Conservation (phyloP, 805 yeast species). For the Starmera dryadoides region DNA sequence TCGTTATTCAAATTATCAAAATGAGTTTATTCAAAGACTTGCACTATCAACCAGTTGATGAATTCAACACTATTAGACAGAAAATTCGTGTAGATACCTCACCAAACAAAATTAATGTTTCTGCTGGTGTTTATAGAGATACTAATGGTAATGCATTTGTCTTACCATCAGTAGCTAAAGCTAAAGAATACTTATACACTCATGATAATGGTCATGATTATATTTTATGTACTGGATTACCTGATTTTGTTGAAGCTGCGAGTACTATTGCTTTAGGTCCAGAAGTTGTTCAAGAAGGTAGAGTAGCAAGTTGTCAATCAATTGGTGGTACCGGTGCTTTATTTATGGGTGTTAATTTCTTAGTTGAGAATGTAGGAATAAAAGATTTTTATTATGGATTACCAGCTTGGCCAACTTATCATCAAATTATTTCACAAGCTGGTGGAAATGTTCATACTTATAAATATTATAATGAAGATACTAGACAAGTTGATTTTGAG, state of each 20-base stretch:
- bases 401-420: conserved; percentile 2
- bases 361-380: conserved; percentile 17
- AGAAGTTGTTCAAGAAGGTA: conserved; percentile 34
- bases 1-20: no score
- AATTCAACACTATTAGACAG: conserved; percentile 1
- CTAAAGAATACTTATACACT: conserved; percentile 43
- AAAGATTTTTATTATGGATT: conserved; percentile 26
- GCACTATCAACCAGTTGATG: conserved; percentile 1
- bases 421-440: background rate
- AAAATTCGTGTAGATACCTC: background rate
- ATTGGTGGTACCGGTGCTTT: conserved; percentile 81
- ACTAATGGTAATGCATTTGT: conserved; percentile 70
- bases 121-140: conserved; percentile 57
- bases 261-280: conserved; percentile 56
- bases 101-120: background rate
- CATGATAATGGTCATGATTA: conserved; percentile 67
- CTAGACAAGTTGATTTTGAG: background rate
- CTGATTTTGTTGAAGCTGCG: conserved; percentile 53
- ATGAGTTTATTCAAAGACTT: conserved; percentile 1
- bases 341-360: conserved; percentile 63
- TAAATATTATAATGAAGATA: background rate
- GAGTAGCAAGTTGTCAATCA: conserved; percentile 70
- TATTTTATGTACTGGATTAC: conserved; percentile 53
- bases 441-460: background rate
- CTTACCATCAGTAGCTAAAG: conserved; percentile 62